Percentiles rank a stretch among this genome's conserved stretches.
Evolutionary conservation across 441 rosid species (phyloP).

Genomic region (Rhodomyrtus psidioides): DNA sequence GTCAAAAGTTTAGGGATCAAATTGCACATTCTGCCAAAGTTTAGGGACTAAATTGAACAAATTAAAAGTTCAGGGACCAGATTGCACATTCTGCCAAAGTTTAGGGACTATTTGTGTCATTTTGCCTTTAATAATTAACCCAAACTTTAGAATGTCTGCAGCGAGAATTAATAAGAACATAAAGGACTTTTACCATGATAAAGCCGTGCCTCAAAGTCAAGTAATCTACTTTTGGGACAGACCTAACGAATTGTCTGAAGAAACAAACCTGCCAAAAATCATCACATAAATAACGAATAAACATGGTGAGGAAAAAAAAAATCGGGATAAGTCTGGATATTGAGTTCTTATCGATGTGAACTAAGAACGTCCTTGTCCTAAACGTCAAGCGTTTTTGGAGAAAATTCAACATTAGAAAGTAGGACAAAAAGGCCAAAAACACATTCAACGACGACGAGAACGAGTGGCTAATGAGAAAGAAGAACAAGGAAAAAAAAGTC

Average conservation of each 20-base stretch:
- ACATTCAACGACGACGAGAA: neutral
- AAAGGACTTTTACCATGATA: conserved; percentile 30
- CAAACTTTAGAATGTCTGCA: neutral
- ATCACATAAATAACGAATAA: neutral
- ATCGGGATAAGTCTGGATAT: neutral
- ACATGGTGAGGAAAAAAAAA: neutral
- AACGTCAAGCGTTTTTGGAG: neutral
- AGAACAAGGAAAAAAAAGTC: neutral
- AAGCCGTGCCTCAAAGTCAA: conserved; percentile 63
- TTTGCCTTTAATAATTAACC: too few species aligned
- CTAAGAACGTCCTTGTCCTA: neutral
- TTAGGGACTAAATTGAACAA: too few species aligned
- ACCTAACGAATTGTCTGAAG: conserved; percentile 52
- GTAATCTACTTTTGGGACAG: conserved; percentile 64
- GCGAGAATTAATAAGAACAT: neutral
- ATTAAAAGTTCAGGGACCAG: too few species aligned
- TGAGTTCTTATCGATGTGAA: neutral
- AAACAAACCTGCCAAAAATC: conserved; percentile 31
- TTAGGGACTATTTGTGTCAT: too few species aligned
- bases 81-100: too few species aligned
- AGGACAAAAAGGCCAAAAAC: neutral
- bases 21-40: too few species aligned
- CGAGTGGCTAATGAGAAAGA: neutral
- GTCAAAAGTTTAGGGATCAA: too few species aligned
- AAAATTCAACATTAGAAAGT: neutral